Evolutionary conservation across 371 early-diverging fungal genomes (phyloP).

Genomic region (Actinomortierella wolfii): DNA sequence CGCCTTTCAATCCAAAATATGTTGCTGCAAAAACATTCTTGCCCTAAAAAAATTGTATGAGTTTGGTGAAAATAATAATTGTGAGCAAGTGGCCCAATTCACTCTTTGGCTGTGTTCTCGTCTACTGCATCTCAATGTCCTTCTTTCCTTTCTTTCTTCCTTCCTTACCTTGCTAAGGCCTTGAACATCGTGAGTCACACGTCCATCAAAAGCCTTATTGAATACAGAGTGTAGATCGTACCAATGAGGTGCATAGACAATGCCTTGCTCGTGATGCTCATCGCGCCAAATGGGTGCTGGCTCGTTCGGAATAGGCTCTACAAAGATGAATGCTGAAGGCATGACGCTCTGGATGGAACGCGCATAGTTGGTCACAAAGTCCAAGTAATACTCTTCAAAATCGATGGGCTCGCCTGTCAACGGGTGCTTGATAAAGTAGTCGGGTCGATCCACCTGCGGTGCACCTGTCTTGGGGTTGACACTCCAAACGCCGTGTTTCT

Average conservation of each 20-base stretch:
- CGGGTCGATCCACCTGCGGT: conserved; percentile 56
- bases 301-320: conserved; percentile 82
- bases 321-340: conserved; percentile 62
- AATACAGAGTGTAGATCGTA: conserved; percentile 80
- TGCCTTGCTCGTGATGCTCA: conserved; percentile 59
- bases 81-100: too few species aligned
- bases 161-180: conserved; percentile 63
- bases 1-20: conserved; percentile 81
- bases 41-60: conserved; percentile 47
- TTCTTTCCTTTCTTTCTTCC: too few species aligned
- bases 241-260: conserved; percentile 86
- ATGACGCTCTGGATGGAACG: conserved; percentile 63
- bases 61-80: not conserved
- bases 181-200: conserved; percentile 80
- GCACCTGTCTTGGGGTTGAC: conserved; percentile 52
- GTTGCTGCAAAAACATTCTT: conserved; percentile 74
- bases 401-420: conserved; percentile 54
- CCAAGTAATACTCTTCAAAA: conserved; percentile 73
- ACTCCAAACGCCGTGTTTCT: conserved; percentile 79
- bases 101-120: not conserved
- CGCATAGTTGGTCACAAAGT: conserved; percentile 67
- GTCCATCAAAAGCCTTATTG: conserved; percentile 74
- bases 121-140: not conserved
- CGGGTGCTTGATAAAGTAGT: conserved; percentile 75
- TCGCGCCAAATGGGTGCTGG: conserved; percentile 66